Evolutionary conservation across 2,329 filamentous ascomycete species (phyloP).

Genomic region (Diaporthe batatas): DNA sequence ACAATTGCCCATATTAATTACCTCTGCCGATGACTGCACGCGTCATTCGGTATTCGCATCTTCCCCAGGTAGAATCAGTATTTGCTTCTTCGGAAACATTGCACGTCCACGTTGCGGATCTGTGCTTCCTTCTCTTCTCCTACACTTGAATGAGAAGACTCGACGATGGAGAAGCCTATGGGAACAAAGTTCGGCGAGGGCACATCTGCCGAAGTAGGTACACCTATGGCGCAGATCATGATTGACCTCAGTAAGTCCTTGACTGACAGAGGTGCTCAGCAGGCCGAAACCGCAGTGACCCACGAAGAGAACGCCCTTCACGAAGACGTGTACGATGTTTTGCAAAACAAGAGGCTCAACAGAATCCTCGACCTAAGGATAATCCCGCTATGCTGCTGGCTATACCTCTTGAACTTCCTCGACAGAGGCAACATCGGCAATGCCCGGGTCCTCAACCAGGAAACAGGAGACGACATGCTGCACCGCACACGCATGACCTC

Average conservation of each 20-base stretch:
- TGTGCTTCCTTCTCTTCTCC: neutral
- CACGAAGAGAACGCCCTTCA: neutral
- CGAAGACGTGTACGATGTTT: constrained; percentile 4
- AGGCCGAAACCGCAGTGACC: neutral
- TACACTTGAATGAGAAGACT: neutral
- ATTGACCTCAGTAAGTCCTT: neutral
- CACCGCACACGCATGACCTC: constrained; percentile 25
- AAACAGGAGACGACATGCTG: constrained; percentile 49
- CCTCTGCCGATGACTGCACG: neutral
- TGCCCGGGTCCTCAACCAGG: constrained; percentile 49
- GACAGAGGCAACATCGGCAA: constrained; percentile 51
- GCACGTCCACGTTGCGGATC: too few species aligned
- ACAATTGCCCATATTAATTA: neutral
- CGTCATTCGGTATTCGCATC: neutral
- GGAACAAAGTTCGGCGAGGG: neutral
- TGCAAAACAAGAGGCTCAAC: constrained; percentile 40
- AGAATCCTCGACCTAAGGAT: constrained; percentile 47
- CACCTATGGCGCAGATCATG: neutral
- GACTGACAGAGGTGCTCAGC: neutral
- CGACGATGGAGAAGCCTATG: neutral
- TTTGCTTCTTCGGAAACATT: neutral
- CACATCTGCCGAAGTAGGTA: constrained; percentile 3
- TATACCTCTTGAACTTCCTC: constrained; percentile 48
- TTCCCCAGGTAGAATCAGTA: too few species aligned
- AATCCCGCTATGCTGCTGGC: constrained; percentile 45